Conservation (phyloP, 2,329 filamentous ascomycete genomes). For the Pseudogymnoascus sp. region DNA sequence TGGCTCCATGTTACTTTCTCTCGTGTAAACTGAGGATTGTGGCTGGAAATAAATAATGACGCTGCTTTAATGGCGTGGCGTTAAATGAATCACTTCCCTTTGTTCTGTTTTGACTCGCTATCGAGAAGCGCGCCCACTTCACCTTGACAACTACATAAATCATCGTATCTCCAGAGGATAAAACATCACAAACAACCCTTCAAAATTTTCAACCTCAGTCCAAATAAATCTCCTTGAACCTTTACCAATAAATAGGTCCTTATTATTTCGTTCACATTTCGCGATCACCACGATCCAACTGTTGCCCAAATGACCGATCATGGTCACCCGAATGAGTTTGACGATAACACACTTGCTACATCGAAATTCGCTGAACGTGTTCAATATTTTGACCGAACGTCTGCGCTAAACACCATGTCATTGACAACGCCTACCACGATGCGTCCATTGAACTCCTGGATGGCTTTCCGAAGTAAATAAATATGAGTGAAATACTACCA, state of each 20-base stretch:
- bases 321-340: not conserved
- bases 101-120: not conserved
- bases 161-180: not conserved
- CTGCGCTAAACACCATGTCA: not conserved
- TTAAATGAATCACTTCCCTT: not conserved
- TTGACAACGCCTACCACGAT: not conserved
- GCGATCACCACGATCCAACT: not conserved
- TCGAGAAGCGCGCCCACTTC: not conserved
- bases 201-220: not conserved
- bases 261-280: not conserved
- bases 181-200: not conserved
- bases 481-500: not conserved
- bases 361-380: not conserved
- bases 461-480: conserved; percentile 15
- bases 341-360: not conserved
- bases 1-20: not conserved
- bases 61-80: not conserved
- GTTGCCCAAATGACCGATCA: not conserved
- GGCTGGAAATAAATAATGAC: not conserved
- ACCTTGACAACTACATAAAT: not conserved
- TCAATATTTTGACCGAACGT: not conserved
- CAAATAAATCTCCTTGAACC: not conserved
- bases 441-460: conserved; percentile 16
- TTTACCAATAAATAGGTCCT: not conserved
- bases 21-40: not conserved